Conservation (phyloP, 2,329 filamentous ascomycete genomes). For the Xylaria hypoxylon region DNA sequence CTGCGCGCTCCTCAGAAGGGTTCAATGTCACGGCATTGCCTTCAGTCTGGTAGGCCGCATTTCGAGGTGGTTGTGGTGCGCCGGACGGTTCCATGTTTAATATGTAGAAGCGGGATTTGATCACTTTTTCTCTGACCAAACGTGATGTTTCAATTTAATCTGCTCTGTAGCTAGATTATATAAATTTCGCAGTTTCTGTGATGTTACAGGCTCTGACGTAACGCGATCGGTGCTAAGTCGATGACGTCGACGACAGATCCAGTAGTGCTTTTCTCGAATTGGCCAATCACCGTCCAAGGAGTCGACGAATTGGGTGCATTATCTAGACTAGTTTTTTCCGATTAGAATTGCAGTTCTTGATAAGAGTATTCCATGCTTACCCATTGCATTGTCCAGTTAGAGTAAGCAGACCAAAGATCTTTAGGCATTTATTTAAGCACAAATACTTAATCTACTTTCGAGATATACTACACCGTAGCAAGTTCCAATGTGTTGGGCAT, state of each 20-base stretch:
- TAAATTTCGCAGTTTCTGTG: not conserved
- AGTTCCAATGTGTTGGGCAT: no score
- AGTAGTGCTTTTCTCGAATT: not conserved
- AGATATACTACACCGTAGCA: no score
- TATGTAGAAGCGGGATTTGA: not conserved
- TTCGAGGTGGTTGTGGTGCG: conserved; percentile 45
- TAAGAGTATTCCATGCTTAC: no score
- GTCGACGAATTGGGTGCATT: conserved; percentile 10
- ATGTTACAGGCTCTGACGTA: conserved; percentile 24
- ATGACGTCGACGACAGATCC: conserved; percentile 28
- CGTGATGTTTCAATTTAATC: not conserved
- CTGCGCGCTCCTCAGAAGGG: conserved; percentile 42
- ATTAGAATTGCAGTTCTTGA: not conserved
- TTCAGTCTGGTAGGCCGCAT: conserved; percentile 45
- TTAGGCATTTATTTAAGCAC: no score
- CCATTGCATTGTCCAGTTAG: no score
- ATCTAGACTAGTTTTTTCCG: not conserved
- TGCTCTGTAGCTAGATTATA: not conserved
- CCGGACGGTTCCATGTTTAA: conserved; percentile 46
- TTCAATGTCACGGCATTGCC: conserved; percentile 47
- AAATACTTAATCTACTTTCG: no score
- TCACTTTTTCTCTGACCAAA: not conserved
- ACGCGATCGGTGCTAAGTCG: not conserved
- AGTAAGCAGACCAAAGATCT: not conserved
- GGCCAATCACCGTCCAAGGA: conserved; percentile 19